These are phyloP conservation scores for Auriscalpium orientale DNA, from an alignment of 768 basidiomycete species.

Conservation along the genomic window DNA sequence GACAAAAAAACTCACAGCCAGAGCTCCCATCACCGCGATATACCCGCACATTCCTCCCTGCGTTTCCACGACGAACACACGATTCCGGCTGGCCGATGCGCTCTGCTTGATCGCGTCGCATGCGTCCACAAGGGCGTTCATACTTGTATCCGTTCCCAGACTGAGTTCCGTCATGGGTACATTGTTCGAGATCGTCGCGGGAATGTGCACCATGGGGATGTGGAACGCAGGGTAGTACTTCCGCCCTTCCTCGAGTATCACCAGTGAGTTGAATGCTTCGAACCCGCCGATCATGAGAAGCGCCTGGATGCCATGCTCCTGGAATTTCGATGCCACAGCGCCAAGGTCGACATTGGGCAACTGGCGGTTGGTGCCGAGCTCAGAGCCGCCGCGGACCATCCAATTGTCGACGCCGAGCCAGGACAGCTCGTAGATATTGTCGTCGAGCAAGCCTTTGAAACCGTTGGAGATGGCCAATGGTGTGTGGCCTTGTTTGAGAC, in stretches of 20 bases:
- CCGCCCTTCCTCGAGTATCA: conserved; percentile 73
- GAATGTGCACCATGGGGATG: conserved; percentile 92
- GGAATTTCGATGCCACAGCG: conserved; percentile 84
- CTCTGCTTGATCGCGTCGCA: conserved; percentile 99
- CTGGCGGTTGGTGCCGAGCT: conserved; percentile 92
- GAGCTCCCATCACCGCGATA: conserved; percentile 88
- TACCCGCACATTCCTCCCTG: conserved; percentile 97
- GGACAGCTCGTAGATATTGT: conserved; percentile 75
- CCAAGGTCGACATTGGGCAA: conserved; percentile 85
- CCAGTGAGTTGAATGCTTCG: conserved; percentile 80
- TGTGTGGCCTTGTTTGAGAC: conserved; percentile 84
- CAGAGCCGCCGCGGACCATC: conserved; percentile 94
- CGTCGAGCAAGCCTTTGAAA: conserved; percentile 90
- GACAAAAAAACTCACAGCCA: conserved; percentile 61
- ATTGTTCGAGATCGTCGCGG: conserved; percentile 97
- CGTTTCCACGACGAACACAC: conserved; percentile 97
- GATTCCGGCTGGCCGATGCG: conserved; percentile 89
- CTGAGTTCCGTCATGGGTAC: conserved; percentile 96
- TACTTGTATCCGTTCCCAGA: conserved; percentile 91
- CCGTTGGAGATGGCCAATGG: conserved; percentile 94
- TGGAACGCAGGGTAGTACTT: conserved; percentile 86
- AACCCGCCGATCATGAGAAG: conserved; percentile 93
- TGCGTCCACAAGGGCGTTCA: conserved; percentile 95
- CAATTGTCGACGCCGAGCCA: conserved; percentile 98
- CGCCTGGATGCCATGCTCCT: conserved; percentile 70